Evolutionary conservation across 768 basidiomycete species (phyloP).

Genomic region (Sistotremastrum suecicum): DNA sequence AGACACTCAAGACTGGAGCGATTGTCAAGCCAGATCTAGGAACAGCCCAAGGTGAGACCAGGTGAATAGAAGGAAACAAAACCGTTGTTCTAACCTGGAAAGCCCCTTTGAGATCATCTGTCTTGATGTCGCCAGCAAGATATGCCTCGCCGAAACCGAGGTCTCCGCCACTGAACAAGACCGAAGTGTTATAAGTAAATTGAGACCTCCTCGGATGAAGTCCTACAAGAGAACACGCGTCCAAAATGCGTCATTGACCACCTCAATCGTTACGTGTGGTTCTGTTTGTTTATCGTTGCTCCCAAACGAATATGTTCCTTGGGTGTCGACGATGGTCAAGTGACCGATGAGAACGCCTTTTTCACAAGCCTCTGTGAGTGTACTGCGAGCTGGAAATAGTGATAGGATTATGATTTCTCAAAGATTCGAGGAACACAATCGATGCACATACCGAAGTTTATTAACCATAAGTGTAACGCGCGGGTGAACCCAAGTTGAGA

Average conservation of each 20-base stretch:
- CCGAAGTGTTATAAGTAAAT: no score
- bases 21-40: slow-evolving; percentile 1
- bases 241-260: slow-evolving; percentile 54
- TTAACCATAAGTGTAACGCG: no score
- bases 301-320: slow-evolving; percentile 47
- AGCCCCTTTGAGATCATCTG: slow-evolving; percentile 9
- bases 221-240: slow-evolving; percentile 49
- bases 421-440: no score
- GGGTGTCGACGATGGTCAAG: slow-evolving; percentile 46
- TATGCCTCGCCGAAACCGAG: slow-evolving; percentile 21
- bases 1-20: slow-evolving; percentile 37
- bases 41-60: not conserved
- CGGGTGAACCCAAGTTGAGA: no score
- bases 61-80: not conserved
- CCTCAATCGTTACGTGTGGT: slow-evolving; percentile 37
- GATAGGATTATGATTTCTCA: no score
- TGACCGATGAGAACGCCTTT: slow-evolving; percentile 44
- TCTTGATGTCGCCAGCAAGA: slow-evolving; percentile 27
- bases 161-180: slow-evolving; percentile 6
- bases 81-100: slow-evolving; percentile 4
- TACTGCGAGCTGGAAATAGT: slow-evolving; percentile 33
- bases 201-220: no score
- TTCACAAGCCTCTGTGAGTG: slow-evolving; percentile 43
- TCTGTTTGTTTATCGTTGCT: slow-evolving; percentile 42
- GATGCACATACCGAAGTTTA: no score